phyloP scores from a whole-genome alignment of 768 basidiomycete species.

The Amanita pallidorosea region DNA sequence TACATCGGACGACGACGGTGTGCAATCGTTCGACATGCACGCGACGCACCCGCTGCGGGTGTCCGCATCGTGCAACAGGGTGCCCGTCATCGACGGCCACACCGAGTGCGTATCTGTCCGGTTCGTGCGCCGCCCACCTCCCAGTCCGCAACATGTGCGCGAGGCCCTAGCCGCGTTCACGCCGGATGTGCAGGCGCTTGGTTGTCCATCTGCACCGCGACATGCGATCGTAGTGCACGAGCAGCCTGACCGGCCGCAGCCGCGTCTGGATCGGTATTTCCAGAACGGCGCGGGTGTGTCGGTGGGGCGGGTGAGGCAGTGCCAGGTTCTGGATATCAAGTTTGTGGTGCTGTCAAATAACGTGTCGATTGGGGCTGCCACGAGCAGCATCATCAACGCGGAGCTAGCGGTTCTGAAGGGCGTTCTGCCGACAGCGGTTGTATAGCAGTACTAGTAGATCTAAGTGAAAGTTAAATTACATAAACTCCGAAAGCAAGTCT shows the following conservation, averaged over 20 bases:
- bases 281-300: conserved; percentile 87
- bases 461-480: too few relatives aligned
- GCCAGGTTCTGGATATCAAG: conserved; percentile 89
- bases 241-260: conserved; percentile 87
- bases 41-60: conserved; percentile 70
- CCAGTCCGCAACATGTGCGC: conserved; percentile 78
- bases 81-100: conserved; percentile 94
- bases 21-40: conserved; percentile 78
- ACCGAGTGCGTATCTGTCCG: conserved; percentile 83
- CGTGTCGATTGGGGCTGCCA: conserved; percentile 92
- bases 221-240: conserved; percentile 89
- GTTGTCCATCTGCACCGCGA: conserved; percentile 77
- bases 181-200: conserved; percentile 52
- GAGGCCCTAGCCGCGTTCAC: conserved; percentile 69
- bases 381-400: conserved; percentile 94
- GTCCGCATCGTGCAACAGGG: conserved; percentile 89
- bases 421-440: conserved; percentile 14
- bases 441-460: too few relatives aligned
- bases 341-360: conserved; percentile 91
- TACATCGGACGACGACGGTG: conserved; percentile 39
- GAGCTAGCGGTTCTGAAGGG: conserved; percentile 87
- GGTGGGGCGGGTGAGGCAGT: conserved; percentile 86
- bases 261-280: conserved; percentile 80
- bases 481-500: too few relatives aligned
- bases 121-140: conserved; percentile 71